Evolutionary conservation across 2,329 filamentous ascomycete species (phyloP), one percentile per base, ranked within the genome.

Genomic region (Dothideomycetidae sp.): DNA sequence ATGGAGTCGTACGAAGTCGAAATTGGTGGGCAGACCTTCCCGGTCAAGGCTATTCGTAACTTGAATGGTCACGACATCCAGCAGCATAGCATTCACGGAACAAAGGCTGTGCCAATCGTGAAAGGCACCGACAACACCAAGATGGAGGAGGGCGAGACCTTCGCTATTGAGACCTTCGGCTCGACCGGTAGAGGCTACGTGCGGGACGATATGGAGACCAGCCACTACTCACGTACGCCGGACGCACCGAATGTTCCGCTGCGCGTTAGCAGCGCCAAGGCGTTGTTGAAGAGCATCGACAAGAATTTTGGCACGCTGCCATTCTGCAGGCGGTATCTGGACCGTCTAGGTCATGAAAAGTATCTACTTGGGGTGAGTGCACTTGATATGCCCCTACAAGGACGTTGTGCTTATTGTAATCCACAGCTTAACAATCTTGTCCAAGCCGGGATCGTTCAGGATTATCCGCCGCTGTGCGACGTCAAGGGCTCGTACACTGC

Each of bases 1-100:
- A 75, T 75, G 71, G 71, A 75, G 52, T 72, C 67, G 52, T 73
- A 74, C 46, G 71, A 75, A 48, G 63, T 71, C 13, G 65, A 69
- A 41, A 64, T 75, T 34, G 60, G 62, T 23, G 66, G 67, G 7
- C 62, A 65, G 44, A 67, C 59, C 3, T 62, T 62, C 48, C 70
- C 67, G 3, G 62, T 75, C 40, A 73, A 73, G 48, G 54, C 67
- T 1, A 66, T 74, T 33, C 61, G 67, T 23, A 67, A 66, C 48
- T 50, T 75, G 36, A 68, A 62, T 36, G 71, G 68, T 11, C 70
- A 73, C 53, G 62, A 71, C 35, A 73, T 73, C 46, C 51, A 56
- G 10, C 67, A 57, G 5, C 71, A 69, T 50, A 59, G 58, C 34
- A 72, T 73, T 34, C 70, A 73, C 46, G 70, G 68, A n/a, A 54